These are phyloP conservation scores for Fragilariopsis cylindrus DNA, from an alignment of 108 stramenopile species.

Conservation along the genomic window DNA sequence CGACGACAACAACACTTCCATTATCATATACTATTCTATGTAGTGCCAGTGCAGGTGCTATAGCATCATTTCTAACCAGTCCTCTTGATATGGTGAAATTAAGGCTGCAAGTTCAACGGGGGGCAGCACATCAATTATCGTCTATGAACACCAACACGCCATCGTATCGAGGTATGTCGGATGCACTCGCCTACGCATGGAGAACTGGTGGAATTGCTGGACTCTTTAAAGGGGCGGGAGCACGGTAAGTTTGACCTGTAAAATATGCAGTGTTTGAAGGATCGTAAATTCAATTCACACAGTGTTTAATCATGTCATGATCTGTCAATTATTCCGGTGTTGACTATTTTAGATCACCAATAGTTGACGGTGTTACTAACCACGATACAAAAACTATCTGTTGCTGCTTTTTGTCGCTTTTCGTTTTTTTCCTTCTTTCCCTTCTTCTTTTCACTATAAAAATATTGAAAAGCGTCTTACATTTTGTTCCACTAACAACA, in stretches of 20 bases:
- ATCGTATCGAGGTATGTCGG: slow-evolving; percentile 63
- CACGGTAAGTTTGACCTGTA: slow-evolving; percentile 39
- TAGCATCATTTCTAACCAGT: slow-evolving; percentile 93
- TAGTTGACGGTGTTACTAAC: too few relatives aligned
- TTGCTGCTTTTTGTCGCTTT: too few relatives aligned
- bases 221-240: slow-evolving; percentile 93
- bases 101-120: slow-evolving; percentile 89
- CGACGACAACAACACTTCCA: slow-evolving; percentile 45
- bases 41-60: slow-evolving; percentile 84
- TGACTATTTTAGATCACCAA: too few relatives aligned
- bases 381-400: too few relatives aligned
- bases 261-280: too few relatives aligned
- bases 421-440: too few relatives aligned
- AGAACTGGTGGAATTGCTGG: slow-evolving; percentile 73
- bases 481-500: slow-evolving; percentile 92
- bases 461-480: slow-evolving; percentile 46
- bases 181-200: slow-evolving; percentile 64
- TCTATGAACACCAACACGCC: background rate
- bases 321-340: too few relatives aligned
- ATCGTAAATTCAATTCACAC: too few relatives aligned
- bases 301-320: too few relatives aligned
- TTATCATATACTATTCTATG: slow-evolving; percentile 66
- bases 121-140: slow-evolving; percentile 21
- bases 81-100: slow-evolving; percentile 98
- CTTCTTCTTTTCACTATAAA: too few relatives aligned